A percentile compares a stretch with the other conserved stretches of the same genome.
These are phyloP conservation scores for Geosmithia putterillii DNA, from an alignment of 2,329 filamentous ascomycete species.

Conservation along the genomic window DNA sequence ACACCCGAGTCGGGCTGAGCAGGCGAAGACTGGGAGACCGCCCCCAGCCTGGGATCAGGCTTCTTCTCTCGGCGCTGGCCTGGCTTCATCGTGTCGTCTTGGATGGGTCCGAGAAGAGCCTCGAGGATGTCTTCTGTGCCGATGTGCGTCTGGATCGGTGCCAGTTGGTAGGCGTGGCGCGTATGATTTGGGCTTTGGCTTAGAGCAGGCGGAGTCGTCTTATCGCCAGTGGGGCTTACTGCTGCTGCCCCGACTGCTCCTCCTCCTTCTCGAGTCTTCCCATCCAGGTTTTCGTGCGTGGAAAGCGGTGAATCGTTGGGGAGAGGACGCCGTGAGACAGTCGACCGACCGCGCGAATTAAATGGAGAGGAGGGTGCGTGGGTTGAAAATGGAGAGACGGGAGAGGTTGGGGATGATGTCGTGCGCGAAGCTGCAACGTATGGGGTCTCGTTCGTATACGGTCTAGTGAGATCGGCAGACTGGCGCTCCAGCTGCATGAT, in stretches of 20 bases:
- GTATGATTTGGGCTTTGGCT: neutral
- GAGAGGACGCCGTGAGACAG: neutral
- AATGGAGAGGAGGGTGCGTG: neutral
- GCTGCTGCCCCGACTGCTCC: neutral
- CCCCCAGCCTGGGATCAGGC: neutral
- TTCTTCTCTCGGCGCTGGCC: neutral
- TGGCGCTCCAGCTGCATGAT: constrained; percentile 2
- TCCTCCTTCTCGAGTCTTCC: neutral
- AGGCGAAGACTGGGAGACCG: neutral
- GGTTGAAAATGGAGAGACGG: neutral
- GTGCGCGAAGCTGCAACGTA: neutral
- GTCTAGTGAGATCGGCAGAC: neutral
- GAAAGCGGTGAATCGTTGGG: neutral
- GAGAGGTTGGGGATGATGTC: neutral
- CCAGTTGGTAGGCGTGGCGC: neutral
- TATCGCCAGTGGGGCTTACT: neutral
- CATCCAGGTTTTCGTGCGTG: neutral
- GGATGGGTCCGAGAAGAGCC: neutral
- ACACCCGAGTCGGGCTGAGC: neutral
- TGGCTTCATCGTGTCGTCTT: neutral
- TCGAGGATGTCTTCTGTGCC: neutral
- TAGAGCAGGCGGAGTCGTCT: neutral
- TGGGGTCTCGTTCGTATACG: neutral
- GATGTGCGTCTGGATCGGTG: neutral
- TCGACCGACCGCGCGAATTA: neutral